Evolutionary conservation across 306 rosid genomes (phyloP).

Genomic region (Ormosia emarginata): DNA sequence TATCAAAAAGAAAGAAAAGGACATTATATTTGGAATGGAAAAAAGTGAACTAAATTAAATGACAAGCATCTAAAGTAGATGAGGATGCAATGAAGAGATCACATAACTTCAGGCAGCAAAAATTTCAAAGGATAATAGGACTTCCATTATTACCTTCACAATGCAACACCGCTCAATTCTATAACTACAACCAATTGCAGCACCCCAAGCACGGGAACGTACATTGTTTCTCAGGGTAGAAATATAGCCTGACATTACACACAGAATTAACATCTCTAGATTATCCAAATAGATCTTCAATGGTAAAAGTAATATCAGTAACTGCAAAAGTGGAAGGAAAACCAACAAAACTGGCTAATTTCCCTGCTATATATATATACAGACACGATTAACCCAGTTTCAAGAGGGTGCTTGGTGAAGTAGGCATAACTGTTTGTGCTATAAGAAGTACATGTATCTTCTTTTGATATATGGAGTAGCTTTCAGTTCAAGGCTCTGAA

Average conservation of each 20-base stretch:
- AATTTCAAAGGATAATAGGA: background rate
- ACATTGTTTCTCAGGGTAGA: slow-evolving; percentile 91
- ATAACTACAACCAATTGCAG: slow-evolving; percentile 95
- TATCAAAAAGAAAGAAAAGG: slow-evolving; percentile 6
- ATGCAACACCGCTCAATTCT: slow-evolving; percentile 90
- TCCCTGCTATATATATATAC: background rate
- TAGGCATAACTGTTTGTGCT: background rate
- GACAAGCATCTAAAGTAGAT: slow-evolving; percentile 1
- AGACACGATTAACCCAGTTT: background rate
- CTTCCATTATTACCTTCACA: slow-evolving; percentile 59
- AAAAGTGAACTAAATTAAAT: background rate
- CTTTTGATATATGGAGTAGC: background rate
- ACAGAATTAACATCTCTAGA: slow-evolving; percentile 5
- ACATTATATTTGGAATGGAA: background rate
- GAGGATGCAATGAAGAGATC: slow-evolving; percentile 2
- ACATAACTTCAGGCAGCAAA: background rate
- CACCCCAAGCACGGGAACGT: slow-evolving; percentile 99
- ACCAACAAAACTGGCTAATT: background rate
- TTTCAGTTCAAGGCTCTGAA: background rate
- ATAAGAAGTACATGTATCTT: background rate
- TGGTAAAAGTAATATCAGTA: slow-evolving; percentile 3
- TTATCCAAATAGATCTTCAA: slow-evolving; percentile 18
- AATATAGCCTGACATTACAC: slow-evolving; percentile 62
- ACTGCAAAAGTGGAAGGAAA: background rate
- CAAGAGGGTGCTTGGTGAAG: background rate